Evolutionary conservation across 371 early-diverging fungal genomes (phyloP).

Genomic region (Mucor lusitanicus): DNA sequence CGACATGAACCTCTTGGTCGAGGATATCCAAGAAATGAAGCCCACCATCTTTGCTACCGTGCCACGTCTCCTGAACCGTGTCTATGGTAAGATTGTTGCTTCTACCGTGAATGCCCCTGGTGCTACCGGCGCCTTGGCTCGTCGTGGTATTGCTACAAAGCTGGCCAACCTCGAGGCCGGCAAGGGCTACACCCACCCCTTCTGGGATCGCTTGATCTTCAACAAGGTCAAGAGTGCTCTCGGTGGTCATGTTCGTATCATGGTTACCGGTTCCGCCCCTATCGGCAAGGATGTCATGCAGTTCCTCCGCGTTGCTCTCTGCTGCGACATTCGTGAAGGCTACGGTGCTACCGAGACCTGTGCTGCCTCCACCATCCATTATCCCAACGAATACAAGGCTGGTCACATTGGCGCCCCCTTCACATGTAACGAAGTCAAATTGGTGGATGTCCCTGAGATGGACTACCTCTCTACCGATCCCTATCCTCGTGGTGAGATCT

Average conservation of each 20-base stretch:
- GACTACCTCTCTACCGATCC: slow-evolving; percentile 82
- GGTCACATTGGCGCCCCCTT: slow-evolving; percentile 81
- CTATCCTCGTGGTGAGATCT: slow-evolving; percentile 89
- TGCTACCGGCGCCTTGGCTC: slow-evolving; percentile 64
- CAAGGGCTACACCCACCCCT: slow-evolving; percentile 63
- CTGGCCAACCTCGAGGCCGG: slow-evolving; percentile 62
- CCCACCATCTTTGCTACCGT: slow-evolving; percentile 90
- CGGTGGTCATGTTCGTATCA: slow-evolving; percentile 86
- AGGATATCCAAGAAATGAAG: slow-evolving; percentile 80
- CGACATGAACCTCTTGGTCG: slow-evolving; percentile 74
- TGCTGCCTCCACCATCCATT: slow-evolving; percentile 63
- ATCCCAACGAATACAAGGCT: slow-evolving; percentile 48
- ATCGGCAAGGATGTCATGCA: slow-evolving; percentile 80
- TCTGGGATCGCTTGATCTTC: slow-evolving; percentile 94
- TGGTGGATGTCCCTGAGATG: slow-evolving; percentile 91
- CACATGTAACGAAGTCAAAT: slow-evolving; percentile 73
- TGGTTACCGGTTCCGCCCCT: slow-evolving; percentile 93
- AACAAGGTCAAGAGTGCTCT: slow-evolving; percentile 77
- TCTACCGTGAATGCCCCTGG: slow-evolving; percentile 73
- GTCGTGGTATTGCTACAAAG: slow-evolving; percentile 53
- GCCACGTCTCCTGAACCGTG: slow-evolving; percentile 90
- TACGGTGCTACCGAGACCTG: slow-evolving; percentile 92
- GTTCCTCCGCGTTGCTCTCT: slow-evolving; percentile 88
- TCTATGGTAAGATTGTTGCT: slow-evolving; percentile 82
- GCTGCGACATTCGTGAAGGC: slow-evolving; percentile 69